Evolutionary conservation across 176 grass and related monocot species (phyloP).

Genomic region (Poa pratensis): DNA sequence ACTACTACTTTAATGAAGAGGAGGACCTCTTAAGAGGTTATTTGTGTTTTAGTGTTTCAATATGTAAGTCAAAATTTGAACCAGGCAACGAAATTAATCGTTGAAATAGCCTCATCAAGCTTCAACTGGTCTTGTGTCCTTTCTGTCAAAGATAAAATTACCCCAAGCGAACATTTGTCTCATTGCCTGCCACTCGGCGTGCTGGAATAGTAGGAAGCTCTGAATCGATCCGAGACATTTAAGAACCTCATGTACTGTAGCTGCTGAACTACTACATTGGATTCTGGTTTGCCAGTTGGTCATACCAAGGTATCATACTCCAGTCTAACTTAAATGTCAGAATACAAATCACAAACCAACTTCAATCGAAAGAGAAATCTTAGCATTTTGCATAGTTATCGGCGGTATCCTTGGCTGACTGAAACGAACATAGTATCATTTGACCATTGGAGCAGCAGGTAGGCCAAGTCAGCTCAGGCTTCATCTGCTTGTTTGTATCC

Average conservation of each 20-base stretch:
- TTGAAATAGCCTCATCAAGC: neutral
- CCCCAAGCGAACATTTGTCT: neutral
- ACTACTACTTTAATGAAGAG: too few species aligned
- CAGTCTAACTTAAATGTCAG: neutral
- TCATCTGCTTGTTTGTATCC: neutral
- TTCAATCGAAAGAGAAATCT: neutral
- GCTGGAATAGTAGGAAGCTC: neutral
- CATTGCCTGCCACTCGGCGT: neutral
- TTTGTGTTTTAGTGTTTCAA: too few species aligned
- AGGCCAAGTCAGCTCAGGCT: neutral
- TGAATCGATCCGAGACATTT: neutral
- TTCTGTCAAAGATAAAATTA: neutral
- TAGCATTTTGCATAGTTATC: neutral
- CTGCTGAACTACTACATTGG: slow-evolving; percentile 7
- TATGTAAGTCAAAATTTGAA: neutral
- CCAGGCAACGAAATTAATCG: neutral
- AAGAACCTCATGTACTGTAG: neutral
- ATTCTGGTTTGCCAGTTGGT: slow-evolving; percentile 26
- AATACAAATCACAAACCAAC: too few species aligned
- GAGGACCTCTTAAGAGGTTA: too few species aligned
- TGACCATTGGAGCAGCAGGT: neutral
- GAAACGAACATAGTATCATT: neutral
- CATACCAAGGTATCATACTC: neutral
- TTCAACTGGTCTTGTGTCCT: neutral
- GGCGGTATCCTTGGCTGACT: neutral